phyloP scores from a whole-genome alignment of 495 filamentous ascomycete species.

The Penicillium bovifimosum region DNA sequence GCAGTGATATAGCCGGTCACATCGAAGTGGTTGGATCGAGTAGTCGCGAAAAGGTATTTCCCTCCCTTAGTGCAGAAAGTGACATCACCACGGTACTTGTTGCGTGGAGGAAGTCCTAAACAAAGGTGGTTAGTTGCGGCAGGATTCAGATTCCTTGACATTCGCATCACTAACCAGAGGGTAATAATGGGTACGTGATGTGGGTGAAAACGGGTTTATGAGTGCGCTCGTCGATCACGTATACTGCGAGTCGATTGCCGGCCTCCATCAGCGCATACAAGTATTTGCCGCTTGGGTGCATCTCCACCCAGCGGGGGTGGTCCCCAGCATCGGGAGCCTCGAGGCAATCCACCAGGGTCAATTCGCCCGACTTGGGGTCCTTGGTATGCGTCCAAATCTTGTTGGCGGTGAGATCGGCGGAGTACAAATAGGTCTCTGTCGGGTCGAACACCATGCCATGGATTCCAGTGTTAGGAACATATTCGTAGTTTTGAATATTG shows the following conservation, averaged over 20 bases:
- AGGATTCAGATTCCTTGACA: conserved; percentile 46
- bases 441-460: conserved; percentile 89
- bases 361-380: conserved; percentile 51
- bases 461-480: conserved; percentile 66
- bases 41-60: conserved; percentile 73
- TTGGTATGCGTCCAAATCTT: conserved; percentile 84
- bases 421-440: conserved; percentile 79
- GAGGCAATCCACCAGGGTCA: conserved; percentile 61
- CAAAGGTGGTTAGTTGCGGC: conserved; percentile 24
- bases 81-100: conserved; percentile 72
- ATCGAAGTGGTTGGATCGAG: conserved; percentile 66
- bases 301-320: conserved; percentile 80
- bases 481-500: conserved; percentile 77
- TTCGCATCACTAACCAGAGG: conserved; percentile 47
- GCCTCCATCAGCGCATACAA: conserved; percentile 83
- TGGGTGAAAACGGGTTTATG: conserved; percentile 79
- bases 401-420: conserved; percentile 76
- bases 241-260: conserved; percentile 72
- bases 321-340: conserved; percentile 65
- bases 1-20: conserved; percentile 76
- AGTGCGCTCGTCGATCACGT: conserved; percentile 69
- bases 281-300: conserved; percentile 69
- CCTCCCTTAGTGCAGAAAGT: conserved; percentile 60
- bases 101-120: conserved; percentile 44
- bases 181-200: conserved; percentile 69